phyloP scores from a whole-genome alignment of 441 rosid species.

The Eutrema salsugineum region DNA sequence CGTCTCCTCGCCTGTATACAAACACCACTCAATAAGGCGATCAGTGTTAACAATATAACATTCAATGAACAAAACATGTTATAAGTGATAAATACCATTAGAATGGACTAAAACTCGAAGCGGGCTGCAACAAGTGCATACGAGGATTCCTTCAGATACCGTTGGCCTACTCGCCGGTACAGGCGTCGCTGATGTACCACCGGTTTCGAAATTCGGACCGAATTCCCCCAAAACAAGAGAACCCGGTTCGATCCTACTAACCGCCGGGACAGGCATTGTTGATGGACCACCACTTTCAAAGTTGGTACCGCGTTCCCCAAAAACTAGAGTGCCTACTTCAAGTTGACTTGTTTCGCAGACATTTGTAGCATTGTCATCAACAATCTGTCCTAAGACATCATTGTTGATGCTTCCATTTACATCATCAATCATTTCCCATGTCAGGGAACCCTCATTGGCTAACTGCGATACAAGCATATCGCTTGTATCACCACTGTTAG shows the following conservation, averaged over 20 bases:
- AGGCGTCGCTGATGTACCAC: slow-evolving; percentile 13
- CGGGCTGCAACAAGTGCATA: slow-evolving; percentile 54
- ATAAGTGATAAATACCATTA: slow-evolving; percentile 39
- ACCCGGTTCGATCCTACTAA: slow-evolving; percentile 1
- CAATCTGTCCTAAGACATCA: too few relatives aligned
- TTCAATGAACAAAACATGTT: neutral
- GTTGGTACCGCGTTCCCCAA: too few relatives aligned
- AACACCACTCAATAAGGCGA: neutral
- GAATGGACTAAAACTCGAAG: slow-evolving; percentile 57
- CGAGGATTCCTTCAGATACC: slow-evolving; percentile 1
- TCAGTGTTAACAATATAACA: too few relatives aligned
- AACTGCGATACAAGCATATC: too few relatives aligned
- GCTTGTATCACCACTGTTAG: too few relatives aligned
- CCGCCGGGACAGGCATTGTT: neutral
- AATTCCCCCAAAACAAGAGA: neutral
- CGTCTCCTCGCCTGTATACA: slow-evolving; percentile 26
- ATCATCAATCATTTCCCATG: too few relatives aligned
- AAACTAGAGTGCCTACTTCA: too few relatives aligned
- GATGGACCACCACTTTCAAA: too few relatives aligned
- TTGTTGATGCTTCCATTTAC: too few relatives aligned
- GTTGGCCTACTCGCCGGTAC: slow-evolving; percentile 31
- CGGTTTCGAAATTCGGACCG: neutral
- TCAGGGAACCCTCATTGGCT: too few relatives aligned
- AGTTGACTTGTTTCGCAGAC: too few relatives aligned
- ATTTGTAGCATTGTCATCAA: too few relatives aligned